Evolutionary conservation across 768 basidiomycete species (phyloP).

Genomic region (Tricholoma sp.): DNA sequence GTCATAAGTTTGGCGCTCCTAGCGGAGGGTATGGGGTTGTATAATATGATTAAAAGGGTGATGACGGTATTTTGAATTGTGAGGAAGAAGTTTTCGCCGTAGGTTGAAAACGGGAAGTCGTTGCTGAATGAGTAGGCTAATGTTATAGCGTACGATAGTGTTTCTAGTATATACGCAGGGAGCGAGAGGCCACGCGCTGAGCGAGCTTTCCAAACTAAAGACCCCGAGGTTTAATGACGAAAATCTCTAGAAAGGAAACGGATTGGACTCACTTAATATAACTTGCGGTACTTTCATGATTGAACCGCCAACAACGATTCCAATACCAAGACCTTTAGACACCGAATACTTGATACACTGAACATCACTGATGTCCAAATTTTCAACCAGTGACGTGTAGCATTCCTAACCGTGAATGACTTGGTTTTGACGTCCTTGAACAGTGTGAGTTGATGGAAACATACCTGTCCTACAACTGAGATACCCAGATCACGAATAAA

Average conservation of each 20-base stretch:
- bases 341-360: slow-evolving; percentile 88
- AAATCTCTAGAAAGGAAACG: slow-evolving; percentile 1
- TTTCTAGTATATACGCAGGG: slow-evolving; percentile 85
- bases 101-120: slow-evolving; percentile 91
- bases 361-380: slow-evolving; percentile 70
- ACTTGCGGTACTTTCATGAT: slow-evolving; percentile 97
- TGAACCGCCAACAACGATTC: slow-evolving; percentile 86
- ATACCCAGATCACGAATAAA: slow-evolving; percentile 78
- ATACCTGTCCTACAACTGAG: slow-evolving; percentile 76
- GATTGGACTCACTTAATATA: slow-evolving; percentile 58
- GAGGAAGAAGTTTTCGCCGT: slow-evolving; percentile 95
- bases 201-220: slow-evolving; percentile 57
- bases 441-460: slow-evolving; percentile 6
- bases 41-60: slow-evolving; percentile 79
- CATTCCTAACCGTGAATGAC: too few species aligned
- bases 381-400: slow-evolving; percentile 83
- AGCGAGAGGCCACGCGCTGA: slow-evolving; percentile 88
- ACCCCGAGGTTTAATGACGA: background rate
- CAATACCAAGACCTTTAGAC: slow-evolving; percentile 90
- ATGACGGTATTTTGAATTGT: slow-evolving; percentile 85
- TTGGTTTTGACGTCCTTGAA: background rate
- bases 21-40: slow-evolving; percentile 35
- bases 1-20: slow-evolving; percentile 28
- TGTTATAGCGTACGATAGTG: slow-evolving; percentile 84
- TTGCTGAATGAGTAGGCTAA: slow-evolving; percentile 83